Conservation (phyloP, 108 stramenopile species). For the Nannochloropsis oceanica region DNA sequence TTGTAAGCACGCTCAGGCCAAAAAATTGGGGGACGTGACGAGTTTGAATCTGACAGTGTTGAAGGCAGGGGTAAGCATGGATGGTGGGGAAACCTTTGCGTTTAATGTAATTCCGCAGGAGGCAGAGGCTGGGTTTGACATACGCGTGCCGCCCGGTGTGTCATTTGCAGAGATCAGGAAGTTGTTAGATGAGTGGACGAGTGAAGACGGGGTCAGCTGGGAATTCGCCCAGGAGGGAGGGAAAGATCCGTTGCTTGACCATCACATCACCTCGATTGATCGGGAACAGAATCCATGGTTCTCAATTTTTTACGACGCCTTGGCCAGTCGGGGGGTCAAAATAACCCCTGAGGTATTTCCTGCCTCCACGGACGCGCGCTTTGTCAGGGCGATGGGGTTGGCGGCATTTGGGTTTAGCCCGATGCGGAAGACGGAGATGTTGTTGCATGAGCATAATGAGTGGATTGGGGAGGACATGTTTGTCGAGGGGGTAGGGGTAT, state of each 20-base stretch:
- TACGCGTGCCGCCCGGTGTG: constrained; percentile 75
- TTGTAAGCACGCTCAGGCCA: constrained; percentile 45
- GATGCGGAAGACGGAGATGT: constrained; percentile 74
- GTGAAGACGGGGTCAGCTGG: constrained; percentile 41
- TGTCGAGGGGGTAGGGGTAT: constrained; percentile 72
- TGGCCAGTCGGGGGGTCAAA: constrained; percentile 46
- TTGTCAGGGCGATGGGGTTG: constrained; percentile 64
- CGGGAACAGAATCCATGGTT: constrained; percentile 68
- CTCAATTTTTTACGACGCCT: constrained; percentile 35
- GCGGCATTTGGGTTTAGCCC: constrained; percentile 84
- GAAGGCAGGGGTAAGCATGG: constrained; percentile 58
- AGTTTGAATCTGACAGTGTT: constrained; percentile 82
- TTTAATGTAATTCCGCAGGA: constrained; percentile 58
- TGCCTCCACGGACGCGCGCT: constrained; percentile 84
- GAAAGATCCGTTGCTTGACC: constrained; percentile 23
- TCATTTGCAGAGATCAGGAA: constrained; percentile 57
- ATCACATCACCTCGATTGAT: constrained; percentile 55
- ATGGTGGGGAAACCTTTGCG: constrained; percentile 18
- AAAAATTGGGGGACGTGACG: constrained; percentile 82
- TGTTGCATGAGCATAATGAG: constrained; percentile 92
- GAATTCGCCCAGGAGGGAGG: constrained; percentile 35
- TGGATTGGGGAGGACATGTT: constrained; percentile 67
- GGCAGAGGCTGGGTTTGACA: constrained; percentile 74
- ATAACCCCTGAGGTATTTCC: constrained; percentile 81
- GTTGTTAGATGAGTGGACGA: constrained; percentile 62